Percentiles rank a stretch among this genome's conserved stretches.
Conservation (phyloP, 345 rosid species). For the Melaleuca quinquenervia region DNA sequence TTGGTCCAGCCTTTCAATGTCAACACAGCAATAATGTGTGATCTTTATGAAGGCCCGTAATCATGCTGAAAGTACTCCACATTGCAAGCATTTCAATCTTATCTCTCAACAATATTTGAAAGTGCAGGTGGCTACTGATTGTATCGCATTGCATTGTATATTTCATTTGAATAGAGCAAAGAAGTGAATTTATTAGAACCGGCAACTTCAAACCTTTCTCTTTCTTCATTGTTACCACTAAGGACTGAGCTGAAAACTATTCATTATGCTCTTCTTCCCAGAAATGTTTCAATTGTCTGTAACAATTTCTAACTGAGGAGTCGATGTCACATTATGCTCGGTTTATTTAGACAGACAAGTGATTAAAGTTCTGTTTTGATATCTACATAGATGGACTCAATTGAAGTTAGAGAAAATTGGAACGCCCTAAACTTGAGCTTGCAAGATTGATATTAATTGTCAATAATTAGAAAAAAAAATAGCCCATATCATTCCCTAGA, state of each 20-base stretch:
- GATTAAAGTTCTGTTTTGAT: not conserved
- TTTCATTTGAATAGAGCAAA: not conserved
- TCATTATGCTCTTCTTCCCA: not conserved
- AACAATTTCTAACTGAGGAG: not conserved
- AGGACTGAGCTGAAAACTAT: too few species aligned
- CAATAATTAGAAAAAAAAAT: not conserved
- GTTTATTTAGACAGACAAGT: not conserved
- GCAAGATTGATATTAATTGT: not conserved
- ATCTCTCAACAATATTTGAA: slow-evolving; percentile 69
- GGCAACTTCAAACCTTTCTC: not conserved
- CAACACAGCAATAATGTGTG: not conserved
- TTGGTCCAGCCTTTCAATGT: not conserved
- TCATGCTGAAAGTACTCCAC: not conserved
- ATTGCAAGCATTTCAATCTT: not conserved
- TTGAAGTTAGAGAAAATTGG: not conserved
- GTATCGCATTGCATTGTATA: not conserved
- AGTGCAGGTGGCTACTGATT: slow-evolving; percentile 50
- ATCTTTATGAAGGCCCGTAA: not conserved
- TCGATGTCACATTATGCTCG: not conserved
- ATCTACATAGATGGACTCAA: not conserved
- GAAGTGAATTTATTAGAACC: not conserved
- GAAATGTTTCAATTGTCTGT: not conserved
- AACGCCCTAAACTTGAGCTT: not conserved
- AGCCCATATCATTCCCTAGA: not conserved
- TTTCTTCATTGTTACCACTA: not conserved